Conservation (phyloP, 495 filamentous ascomycete species). For the Staphylotrichum tortipilum region DNA sequence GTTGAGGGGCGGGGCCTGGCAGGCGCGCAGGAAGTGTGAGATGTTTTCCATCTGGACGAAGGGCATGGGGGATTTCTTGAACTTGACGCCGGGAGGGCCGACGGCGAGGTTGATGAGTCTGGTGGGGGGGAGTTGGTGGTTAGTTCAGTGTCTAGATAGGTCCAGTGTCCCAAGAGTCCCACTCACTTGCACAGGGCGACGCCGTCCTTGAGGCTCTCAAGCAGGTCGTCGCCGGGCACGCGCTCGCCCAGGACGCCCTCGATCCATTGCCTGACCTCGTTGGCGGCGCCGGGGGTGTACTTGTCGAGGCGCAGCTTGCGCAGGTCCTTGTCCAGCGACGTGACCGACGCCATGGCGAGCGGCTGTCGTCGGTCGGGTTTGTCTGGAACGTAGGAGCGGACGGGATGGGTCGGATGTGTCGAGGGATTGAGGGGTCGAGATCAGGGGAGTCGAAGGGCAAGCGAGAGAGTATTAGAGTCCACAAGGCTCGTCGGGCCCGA, state of each 20-base stretch:
- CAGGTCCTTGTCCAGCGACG: slow-evolving; percentile 92
- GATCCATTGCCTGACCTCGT: slow-evolving; percentile 81
- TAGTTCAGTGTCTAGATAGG: too few relatives aligned
- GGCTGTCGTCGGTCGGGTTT: neutral
- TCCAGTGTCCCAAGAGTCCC: neutral
- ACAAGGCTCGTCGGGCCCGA: too few relatives aligned
- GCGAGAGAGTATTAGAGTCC: too few relatives aligned
- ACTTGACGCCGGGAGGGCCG: slow-evolving; percentile 63
- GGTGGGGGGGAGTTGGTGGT: too few relatives aligned
- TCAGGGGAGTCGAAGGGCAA: too few relatives aligned
- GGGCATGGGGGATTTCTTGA: slow-evolving; percentile 81
- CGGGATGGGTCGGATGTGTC: neutral
- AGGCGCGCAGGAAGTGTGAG: slow-evolving; percentile 85
- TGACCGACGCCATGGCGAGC: slow-evolving; percentile 76
- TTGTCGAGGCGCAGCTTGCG: slow-evolving; percentile 83
- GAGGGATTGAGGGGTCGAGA: too few relatives aligned
- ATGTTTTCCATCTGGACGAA: slow-evolving; percentile 99
- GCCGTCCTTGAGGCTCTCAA: slow-evolving; percentile 82
- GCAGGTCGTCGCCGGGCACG: slow-evolving; percentile 71
- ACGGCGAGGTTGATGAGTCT: slow-evolving; percentile 80
- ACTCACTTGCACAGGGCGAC: slow-evolving; percentile 75
- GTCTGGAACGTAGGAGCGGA: too few relatives aligned
- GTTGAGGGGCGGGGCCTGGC: slow-evolving; percentile 72
- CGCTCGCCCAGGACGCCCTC: slow-evolving; percentile 68
- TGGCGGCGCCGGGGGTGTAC: slow-evolving; percentile 87